Base-by-base conservation (phyloP, 2,329 filamentous ascomycete genomes). In the Pseudogymnoascus sp. region DNA sequence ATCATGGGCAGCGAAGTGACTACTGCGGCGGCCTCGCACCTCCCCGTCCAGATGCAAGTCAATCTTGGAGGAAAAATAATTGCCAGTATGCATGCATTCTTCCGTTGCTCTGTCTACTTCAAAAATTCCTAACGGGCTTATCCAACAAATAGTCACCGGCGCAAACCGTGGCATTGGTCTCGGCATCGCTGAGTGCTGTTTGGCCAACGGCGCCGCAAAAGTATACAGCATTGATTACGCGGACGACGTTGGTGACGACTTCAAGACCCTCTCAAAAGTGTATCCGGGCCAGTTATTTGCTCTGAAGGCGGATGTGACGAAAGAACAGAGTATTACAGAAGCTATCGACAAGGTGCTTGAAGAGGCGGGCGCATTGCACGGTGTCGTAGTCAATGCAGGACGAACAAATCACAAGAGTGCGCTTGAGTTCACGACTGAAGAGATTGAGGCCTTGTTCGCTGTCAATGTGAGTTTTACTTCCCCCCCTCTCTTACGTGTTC, bases 341-440 rank as follows among this genome's bases (percentile, higher is more conserved):
- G 79, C 78, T 1, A 71, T 82, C 0, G 78, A 81, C 63, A 69
- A 73, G 60, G 78, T 82, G 7, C 67, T 82, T 2, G 67, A 68
- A 8, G 74, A 80, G 60, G 73, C 72, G 0, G 79, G 79, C 3
- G 75, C 72, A 3, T 65, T 82, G 6, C 77, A 82, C 63, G 80
- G 80, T 11, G 79, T 83, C 72, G 78, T 82, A 2, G 77, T 75
- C 23, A 82, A 83, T 64, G 80, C 80, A 0, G 80, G 80, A 12
- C 71, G 77, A 12, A 83, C 80, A 11, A 80, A 82, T 67, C 80
- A 82, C 66, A 81, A 82, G 68, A 70, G 79, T 1, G 80, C 80
- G 0, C 70, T 82, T 5, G 79, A 83, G 23, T 82, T 80, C 59
- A 80, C 77, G 1, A 76, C 73, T 0, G 78, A 79, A 62, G 78